phyloP scores from a whole-genome alignment of 768 basidiomycete genomes.

The Lentinula sp. region DNA sequence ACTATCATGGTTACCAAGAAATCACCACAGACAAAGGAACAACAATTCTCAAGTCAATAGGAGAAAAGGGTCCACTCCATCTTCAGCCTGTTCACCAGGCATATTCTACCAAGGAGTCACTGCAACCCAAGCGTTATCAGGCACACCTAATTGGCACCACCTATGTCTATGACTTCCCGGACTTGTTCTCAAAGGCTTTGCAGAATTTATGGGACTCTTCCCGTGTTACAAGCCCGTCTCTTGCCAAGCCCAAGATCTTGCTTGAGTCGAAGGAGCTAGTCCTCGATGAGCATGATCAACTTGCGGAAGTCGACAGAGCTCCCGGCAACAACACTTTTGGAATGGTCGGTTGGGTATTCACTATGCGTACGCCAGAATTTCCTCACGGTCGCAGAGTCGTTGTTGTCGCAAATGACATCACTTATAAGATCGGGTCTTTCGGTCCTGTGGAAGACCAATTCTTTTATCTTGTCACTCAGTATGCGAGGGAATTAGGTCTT shows the following conservation, averaged over 20 bases:
- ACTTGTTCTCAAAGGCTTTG: slow-evolving; percentile 95
- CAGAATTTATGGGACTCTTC: slow-evolving; percentile 87
- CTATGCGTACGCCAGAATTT: slow-evolving; percentile 86
- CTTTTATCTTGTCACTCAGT: slow-evolving; percentile 92
- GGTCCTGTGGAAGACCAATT: slow-evolving; percentile 94
- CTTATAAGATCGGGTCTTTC: slow-evolving; percentile 97
- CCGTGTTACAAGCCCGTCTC: slow-evolving; percentile 53
- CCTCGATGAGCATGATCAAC: slow-evolving; percentile 86
- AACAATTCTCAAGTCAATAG: slow-evolving; percentile 95
- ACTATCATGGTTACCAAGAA: slow-evolving; percentile 97
- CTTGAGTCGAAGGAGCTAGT: slow-evolving; percentile 88
- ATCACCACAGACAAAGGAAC: slow-evolving; percentile 94
- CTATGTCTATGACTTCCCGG: slow-evolving; percentile 99
- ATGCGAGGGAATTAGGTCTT: slow-evolving; percentile 81
- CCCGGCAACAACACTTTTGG: slow-evolving; percentile 94
- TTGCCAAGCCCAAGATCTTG: slow-evolving; percentile 70
- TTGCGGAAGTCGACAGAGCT: slow-evolving; percentile 85
- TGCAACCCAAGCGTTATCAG: slow-evolving; percentile 98
- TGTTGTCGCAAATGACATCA: slow-evolving; percentile 96
- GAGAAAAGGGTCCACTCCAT: slow-evolving; percentile 95
- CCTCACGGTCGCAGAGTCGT: slow-evolving; percentile 83
- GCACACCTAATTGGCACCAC: slow-evolving; percentile 98
- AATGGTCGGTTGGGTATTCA: slow-evolving; percentile 99
- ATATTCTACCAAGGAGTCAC: slow-evolving; percentile 95
- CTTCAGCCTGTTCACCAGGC: slow-evolving; percentile 90